Evolutionary conservation across 441 rosid species (phyloP), one percentile per base, ranked within the genome.

Genomic region (Corymbia citriodora): DNA sequence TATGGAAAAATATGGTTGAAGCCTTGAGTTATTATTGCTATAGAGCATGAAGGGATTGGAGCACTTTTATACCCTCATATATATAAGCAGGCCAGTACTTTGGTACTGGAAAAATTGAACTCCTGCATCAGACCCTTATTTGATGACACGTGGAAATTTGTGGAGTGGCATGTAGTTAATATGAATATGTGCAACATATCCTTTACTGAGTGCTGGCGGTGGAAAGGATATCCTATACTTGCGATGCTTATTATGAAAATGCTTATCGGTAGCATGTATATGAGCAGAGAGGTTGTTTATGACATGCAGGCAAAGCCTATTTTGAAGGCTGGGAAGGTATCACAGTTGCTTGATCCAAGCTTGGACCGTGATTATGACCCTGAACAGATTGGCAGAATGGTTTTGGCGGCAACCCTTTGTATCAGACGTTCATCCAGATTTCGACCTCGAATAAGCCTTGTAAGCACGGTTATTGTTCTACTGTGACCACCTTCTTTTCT

Each of bases 391-490:
- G 96, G 96, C 90, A 94, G 96, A 91, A 94, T 98, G 95, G 94
- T 96, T 88, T 93, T 98, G 92, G 99, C 98, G 53, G 99, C 99
- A 79, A 95, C 96, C 59, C 95, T 98, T 87, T 97, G 98, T 94
- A 94, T 98, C 90, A 96, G 95, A 91, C 94, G 94, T 16, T 90
- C 96, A 70, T 95, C 98, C 65, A 89, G 89, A 87, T 89, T 88
- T 49, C 94, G 99, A 89, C 99, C 99, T 54, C 95, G 89, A 94
- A 96, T 97, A 45, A 93, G 94, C 93, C 90, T 95, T 48, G 99
- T 98, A 93, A 93, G 94, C 25, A 79, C 29, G 8, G 61, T 45
- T 54, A 54, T 89, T 90, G 49, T 4, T 74, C 23, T 54, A 52
- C 23, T 9, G 18, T 45, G 27, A 9, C 53, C 17, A 10, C 87